Percentiles rank a stretch among this genome's conserved stretches.
These are phyloP conservation scores for Urtica urens DNA, from an alignment of 306 rosid species.

Conservation along the genomic window DNA sequence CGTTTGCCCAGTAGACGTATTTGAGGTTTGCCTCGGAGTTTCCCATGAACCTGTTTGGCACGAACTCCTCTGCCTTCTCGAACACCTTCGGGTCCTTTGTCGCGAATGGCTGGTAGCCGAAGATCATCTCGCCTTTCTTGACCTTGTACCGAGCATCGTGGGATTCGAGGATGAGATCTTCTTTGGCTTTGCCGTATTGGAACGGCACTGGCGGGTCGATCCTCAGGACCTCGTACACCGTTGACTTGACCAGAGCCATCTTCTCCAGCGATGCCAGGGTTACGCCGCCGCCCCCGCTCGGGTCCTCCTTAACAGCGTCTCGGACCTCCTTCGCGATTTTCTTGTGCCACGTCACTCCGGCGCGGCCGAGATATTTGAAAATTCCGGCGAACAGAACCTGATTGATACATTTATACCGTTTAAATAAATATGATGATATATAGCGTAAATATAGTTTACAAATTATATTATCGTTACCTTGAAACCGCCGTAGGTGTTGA, in stretches of 20 bases:
- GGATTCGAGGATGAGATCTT: slow-evolving; percentile 38
- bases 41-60: slow-evolving; percentile 23
- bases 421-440: too few species aligned
- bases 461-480: not conserved
- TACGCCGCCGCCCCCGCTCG: too few species aligned
- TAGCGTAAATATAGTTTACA: too few species aligned
- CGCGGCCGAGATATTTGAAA: slow-evolving; percentile 47
- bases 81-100: slow-evolving; percentile 47
- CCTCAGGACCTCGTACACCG: slow-evolving; percentile 42
- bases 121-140: slow-evolving; percentile 57
- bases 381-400: slow-evolving; percentile 36
- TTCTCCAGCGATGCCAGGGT: slow-evolving; percentile 27
- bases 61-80: slow-evolving; percentile 30
- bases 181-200: slow-evolving; percentile 55
- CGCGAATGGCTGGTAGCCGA: slow-evolving; percentile 57
- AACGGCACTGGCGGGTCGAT: slow-evolving; percentile 60
- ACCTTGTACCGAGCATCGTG: slow-evolving; percentile 45
- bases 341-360: slow-evolving; percentile 26
- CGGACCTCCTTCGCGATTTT: slow-evolving; percentile 42
- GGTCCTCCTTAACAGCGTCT: slow-evolving; percentile 20
- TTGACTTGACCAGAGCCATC: slow-evolving; percentile 47
- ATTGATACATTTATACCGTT: too few species aligned
- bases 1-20: slow-evolving; percentile 51
- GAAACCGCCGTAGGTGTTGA: slow-evolving; percentile 61
- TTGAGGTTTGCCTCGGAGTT: slow-evolving; percentile 31